phyloP scores from a whole-genome alignment of 2,329 filamentous ascomycete genomes.

The Orbilia quercus region DNA sequence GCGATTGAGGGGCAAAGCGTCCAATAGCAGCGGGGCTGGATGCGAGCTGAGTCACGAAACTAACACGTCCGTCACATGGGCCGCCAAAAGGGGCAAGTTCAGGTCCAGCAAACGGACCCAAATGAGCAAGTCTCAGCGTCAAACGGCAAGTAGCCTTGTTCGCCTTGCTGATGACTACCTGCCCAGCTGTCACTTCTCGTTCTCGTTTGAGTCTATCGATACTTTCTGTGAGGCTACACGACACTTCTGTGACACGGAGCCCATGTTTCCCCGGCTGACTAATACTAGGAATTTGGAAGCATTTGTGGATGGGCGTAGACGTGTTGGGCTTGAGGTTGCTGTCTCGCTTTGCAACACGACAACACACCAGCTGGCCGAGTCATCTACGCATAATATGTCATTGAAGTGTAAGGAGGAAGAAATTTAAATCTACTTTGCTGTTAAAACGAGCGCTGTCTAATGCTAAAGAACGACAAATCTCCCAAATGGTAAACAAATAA shows the following conservation, averaged over 20 bases:
- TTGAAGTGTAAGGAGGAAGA: too few relatives aligned
- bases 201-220: conserved; percentile 23
- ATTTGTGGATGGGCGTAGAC: conserved; percentile 12
- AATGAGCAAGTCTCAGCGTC: conserved; percentile 35
- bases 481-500: background rate
- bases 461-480: conserved; percentile 4
- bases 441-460: too few relatives aligned
- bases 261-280: conserved; percentile 30
- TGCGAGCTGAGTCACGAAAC: conserved; percentile 55
- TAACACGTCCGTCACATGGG: conserved; percentile 56
- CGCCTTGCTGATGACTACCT: conserved; percentile 43
- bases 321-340: conserved; percentile 24
- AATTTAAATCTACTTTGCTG: too few relatives aligned
- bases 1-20: conserved; percentile 51
- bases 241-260: conserved; percentile 20
- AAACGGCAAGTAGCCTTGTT: conserved; percentile 49
- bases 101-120: conserved; percentile 25
- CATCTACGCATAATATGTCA: too few relatives aligned
- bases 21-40: conserved; percentile 44
- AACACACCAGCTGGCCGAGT: too few relatives aligned
- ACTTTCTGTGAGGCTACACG: conserved; percentile 6
- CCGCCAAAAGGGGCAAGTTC: conserved; percentile 16
- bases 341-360: conserved; percentile 40
- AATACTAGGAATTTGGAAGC: conserved; percentile 12
- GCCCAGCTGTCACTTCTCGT: conserved; percentile 20